Evolutionary conservation across 306 rosid species (phyloP).

Genomic region (Cicer arietinum): DNA sequence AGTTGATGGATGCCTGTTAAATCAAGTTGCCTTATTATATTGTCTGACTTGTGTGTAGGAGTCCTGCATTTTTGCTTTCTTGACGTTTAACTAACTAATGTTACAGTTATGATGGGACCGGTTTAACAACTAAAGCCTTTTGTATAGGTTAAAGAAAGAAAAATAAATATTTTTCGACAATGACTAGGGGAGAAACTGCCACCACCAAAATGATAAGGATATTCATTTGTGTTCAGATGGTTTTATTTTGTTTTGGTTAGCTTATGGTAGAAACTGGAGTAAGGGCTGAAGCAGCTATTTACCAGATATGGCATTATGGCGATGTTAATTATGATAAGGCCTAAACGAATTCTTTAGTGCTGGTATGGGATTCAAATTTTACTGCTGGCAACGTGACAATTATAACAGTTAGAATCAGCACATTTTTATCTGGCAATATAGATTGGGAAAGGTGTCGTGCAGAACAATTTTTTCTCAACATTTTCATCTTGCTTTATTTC

Average conservation of each 20-base stretch:
- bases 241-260: conserved; percentile 32
- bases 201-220: background rate
- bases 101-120: background rate
- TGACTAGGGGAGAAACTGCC: conserved; percentile 32
- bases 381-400: conserved; percentile 10
- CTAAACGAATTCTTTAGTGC: conserved; percentile 20
- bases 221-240: conserved; percentile 9
- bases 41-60: conserved; percentile 7
- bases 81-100: background rate
- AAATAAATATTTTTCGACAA: background rate
- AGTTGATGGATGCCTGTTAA: conserved; percentile 34
- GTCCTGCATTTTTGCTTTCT: background rate
- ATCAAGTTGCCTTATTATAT: conserved; percentile 31
- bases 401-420: conserved; percentile 23
- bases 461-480: conserved; percentile 5
- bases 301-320: conserved; percentile 27
- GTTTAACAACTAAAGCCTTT: background rate
- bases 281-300: conserved; percentile 23
- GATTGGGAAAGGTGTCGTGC: conserved; percentile 30
- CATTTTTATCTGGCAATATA: background rate
- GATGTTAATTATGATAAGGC: conserved; percentile 24
- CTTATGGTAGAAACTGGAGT: conserved; percentile 26
- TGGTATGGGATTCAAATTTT: conserved; percentile 29
- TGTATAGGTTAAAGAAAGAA: conserved; percentile 37
- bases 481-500: conserved; percentile 32